Percentiles rank a stretch among this genome's conserved stretches.
Conservation (phyloP, 805 yeast genomes). For the Saccharomyces jurei region DNA sequence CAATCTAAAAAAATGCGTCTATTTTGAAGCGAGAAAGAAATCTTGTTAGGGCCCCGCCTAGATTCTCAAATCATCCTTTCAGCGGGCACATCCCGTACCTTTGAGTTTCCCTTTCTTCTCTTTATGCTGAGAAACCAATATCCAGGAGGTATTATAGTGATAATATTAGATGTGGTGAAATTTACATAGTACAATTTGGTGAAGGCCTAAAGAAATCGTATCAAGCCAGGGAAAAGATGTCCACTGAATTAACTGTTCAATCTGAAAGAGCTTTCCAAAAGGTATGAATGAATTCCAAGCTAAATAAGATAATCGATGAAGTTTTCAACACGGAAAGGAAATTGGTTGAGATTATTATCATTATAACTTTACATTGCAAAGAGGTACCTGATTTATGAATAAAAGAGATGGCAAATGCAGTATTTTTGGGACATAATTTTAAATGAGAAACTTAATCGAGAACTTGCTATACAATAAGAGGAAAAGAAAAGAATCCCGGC, state of each 20-base stretch:
- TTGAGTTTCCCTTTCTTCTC: not conserved
- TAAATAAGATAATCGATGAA: not conserved
- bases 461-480: not conserved
- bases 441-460: not conserved
- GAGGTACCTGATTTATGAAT: not conserved
- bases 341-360: not conserved
- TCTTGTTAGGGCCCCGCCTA: not conserved
- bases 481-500: no score
- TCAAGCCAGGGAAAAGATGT: constrained; percentile 53
- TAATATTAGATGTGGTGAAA: not conserved
- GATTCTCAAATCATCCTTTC: not conserved
- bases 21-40: not conserved
- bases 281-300: constrained; percentile 47
- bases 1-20: not conserved
- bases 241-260: constrained; percentile 99
- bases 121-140: not conserved
- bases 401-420: no score
- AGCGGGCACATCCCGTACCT: not conserved
- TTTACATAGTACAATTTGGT: not conserved
- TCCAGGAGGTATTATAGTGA: not conserved
- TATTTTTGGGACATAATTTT: not conserved
- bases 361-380: not conserved
- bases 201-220: not conserved
- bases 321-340: not conserved
- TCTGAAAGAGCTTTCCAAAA: constrained; percentile 99